These are phyloP conservation scores for Psilocybe tampanensis DNA, from an alignment of 768 basidiomycete species.

Conservation along the genomic window DNA sequence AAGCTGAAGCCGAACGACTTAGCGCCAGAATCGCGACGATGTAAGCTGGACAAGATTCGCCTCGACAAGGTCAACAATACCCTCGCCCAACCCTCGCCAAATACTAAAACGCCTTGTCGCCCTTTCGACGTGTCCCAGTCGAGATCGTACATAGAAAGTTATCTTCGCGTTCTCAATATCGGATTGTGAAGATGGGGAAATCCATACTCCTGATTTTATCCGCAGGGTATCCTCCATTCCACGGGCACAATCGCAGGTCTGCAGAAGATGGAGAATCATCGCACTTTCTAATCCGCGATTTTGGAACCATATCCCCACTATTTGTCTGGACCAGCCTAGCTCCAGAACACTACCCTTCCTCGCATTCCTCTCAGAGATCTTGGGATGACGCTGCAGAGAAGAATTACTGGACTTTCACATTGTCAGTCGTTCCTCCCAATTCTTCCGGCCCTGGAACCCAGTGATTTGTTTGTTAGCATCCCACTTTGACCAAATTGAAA, in stretches of 20 bases:
- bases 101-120: neutral
- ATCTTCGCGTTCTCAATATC: neutral
- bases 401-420: neutral
- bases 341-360: neutral
- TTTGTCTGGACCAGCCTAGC: neutral
- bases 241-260: neutral
- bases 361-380: neutral
- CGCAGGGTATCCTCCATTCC: neutral
- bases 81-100: neutral
- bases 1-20: neutral
- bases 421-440: neutral
- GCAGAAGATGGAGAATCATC: neutral
- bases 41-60: too few relatives aligned
- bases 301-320: neutral
- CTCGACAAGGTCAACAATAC: neutral
- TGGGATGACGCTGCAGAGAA: neutral
- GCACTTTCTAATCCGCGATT: neutral
- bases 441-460: neutral
- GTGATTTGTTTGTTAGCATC: neutral
- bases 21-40: neutral
- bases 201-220: too few relatives aligned
- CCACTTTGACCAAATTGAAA: neutral
- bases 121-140: conserved; percentile 1
- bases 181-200: neutral
- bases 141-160: conserved; percentile 1